Base-by-base conservation (phyloP, 2,329 filamentous ascomycete genomes). In the Aspergillus hortae region DNA sequence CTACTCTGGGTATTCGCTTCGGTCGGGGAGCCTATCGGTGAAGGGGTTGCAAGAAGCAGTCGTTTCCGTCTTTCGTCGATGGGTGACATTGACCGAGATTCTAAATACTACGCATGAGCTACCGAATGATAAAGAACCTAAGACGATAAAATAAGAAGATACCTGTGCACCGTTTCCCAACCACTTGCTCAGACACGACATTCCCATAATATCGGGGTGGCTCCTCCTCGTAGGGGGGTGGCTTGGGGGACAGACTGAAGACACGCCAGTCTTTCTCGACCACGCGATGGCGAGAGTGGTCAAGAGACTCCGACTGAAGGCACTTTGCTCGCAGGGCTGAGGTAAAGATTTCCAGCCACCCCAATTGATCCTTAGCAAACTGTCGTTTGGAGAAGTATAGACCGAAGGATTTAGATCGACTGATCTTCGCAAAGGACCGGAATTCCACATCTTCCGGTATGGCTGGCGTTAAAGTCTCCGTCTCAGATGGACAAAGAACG, bases 151-250 rank as follows among this genome's bases (percentile, higher is more conserved):
- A 27, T 52, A 27, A 48, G 17, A 50, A 53, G n/a, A 53, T 58
- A 60, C 58, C 58, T 60, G 50, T 57, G 49, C 40, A 35, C 46
- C 55, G 55, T 51, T 60, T 60, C 53, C 53, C 48, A 48, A 54
- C 41, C 30, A 23, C 32, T 36, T 47, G 50, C 32, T 52, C 48
- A 25, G 53, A 53, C 52, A 21, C 30, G 40, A 10, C n/a, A 17
- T 51, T 19, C 36, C 53, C 44, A 56, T 23, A 27, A 44, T 60
- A 60, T 44, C 33, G 38, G 42, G 56, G 58, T 45, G 48, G 56
- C 50, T 57, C 47, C 46, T 49, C 52, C 36, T 50, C 47, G 15
- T 60, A 60, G 45, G 55, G 51, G 38, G 56, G 56, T 53, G 56
- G 58, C 49, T 60, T 47, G 48, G 25, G 54, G 36, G 47, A 52